Evolutionary conservation across 129 eudicot species (phyloP).

Genomic region (Kitagawia praeruptora): DNA sequence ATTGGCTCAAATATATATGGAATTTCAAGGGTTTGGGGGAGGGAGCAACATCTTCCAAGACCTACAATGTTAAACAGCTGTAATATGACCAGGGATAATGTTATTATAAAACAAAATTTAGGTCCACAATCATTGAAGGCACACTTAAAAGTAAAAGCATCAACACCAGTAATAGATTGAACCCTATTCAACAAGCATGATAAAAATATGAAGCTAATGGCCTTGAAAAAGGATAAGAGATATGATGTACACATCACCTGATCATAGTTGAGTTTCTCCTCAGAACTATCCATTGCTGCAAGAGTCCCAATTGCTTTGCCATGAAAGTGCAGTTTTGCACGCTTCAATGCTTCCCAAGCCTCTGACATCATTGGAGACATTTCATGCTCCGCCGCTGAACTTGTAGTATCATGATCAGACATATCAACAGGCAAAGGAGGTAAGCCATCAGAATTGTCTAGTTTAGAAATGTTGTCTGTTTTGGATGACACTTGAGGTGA

Average conservation of each 20-base stretch:
- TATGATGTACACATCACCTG: conserved; percentile 39
- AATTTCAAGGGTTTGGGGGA: neutral
- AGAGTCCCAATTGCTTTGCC: conserved; percentile 88
- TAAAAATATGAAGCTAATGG: neutral
- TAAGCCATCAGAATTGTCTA: conserved; percentile 32
- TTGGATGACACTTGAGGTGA: conserved; percentile 46
- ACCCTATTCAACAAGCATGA: neutral
- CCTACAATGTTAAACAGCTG: neutral
- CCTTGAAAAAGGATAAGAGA: neutral
- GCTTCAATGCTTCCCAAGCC: conserved; percentile 85
- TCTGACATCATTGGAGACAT: conserved; percentile 58
- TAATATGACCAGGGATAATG: neutral
- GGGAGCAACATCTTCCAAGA: neutral
- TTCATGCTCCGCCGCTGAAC: conserved; percentile 40
- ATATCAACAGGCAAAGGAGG: conserved; percentile 35
- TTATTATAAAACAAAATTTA: neutral
- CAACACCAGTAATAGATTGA: neutral
- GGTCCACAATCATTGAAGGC: neutral
- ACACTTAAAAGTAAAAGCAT: neutral
- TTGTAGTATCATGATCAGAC: conserved; percentile 52
- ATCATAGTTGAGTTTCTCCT: conserved; percentile 85
- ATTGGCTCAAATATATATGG: neutral
- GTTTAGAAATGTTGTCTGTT: conserved; percentile 34
- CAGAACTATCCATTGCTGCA: conserved; percentile 91
- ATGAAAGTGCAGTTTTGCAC: conserved; percentile 65